Percentiles rank a stretch among this genome's conserved stretches.
phyloP scores from a whole-genome alignment of 1,139 yeast genomes.

The Protomyces macrosporus region DNA sequence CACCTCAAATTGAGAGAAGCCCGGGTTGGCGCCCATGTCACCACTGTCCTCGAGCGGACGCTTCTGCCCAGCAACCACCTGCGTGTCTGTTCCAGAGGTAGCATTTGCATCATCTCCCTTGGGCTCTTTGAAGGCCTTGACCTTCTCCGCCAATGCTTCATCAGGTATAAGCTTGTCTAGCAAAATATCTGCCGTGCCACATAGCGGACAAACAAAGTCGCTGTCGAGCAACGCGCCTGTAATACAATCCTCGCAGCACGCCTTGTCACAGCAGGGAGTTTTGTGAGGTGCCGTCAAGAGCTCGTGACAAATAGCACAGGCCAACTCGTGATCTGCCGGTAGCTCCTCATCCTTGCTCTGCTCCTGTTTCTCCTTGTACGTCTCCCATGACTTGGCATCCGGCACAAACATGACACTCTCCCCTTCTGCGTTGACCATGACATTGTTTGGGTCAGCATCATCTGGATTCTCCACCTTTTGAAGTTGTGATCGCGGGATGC shows the following conservation, averaged over 20 bases:
- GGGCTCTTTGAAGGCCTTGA: neutral
- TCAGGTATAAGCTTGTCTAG: slow-evolving; percentile 46
- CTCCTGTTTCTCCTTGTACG: slow-evolving; percentile 52
- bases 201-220: slow-evolving; percentile 88
- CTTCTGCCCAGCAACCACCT: neutral
- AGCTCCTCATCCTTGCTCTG: slow-evolving; percentile 47
- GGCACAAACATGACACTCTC: slow-evolving; percentile 93
- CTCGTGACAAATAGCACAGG: slow-evolving; percentile 56
- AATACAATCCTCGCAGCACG: slow-evolving; percentile 56
- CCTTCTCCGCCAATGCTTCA: neutral
- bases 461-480: slow-evolving; percentile 67
- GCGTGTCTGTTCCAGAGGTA: neutral
- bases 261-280: slow-evolving; percentile 73
- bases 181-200: slow-evolving; percentile 66
- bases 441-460: slow-evolving; percentile 48
- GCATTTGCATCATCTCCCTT: neutral
- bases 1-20: slow-evolving; percentile 21
- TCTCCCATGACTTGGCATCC: slow-evolving; percentile 82
- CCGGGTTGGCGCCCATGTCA: neutral
- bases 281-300: slow-evolving; percentile 68
- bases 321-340: slow-evolving; percentile 56
- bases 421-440: slow-evolving; percentile 90
- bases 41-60: neutral
- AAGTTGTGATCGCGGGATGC: slow-evolving; percentile 91
- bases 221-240: slow-evolving; percentile 72